phyloP scores from a whole-genome alignment of 805 yeast genomes.

The Candida sanyiensis region DNA sequence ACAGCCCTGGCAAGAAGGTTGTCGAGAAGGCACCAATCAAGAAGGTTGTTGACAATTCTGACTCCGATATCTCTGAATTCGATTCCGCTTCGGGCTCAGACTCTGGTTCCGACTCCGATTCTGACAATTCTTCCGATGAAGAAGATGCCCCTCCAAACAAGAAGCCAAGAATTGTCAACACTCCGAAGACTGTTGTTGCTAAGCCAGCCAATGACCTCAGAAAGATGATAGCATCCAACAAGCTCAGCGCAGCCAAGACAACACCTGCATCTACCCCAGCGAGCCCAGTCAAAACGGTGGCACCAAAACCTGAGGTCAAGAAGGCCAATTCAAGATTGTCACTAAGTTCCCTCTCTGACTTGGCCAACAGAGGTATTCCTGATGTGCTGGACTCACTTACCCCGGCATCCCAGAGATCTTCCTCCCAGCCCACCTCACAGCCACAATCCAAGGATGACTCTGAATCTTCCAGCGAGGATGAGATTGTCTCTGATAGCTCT shows the following conservation, averaged over 20 bases:
- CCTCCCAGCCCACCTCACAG: background rate
- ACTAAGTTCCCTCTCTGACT: slow-evolving; percentile 49
- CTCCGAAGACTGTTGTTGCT: slow-evolving; percentile 34
- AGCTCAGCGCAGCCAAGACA: slow-evolving; percentile 11
- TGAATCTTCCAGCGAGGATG: slow-evolving; percentile 7
- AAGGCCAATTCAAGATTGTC: slow-evolving; percentile 28
- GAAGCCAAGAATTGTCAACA: slow-evolving; percentile 41
- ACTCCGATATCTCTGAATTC: slow-evolving; percentile 4
- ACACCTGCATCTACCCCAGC: slow-evolving; percentile 12
- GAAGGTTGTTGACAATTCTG: background rate
- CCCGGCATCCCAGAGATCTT: slow-evolving; percentile 19
- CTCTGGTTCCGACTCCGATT: slow-evolving; percentile 20
- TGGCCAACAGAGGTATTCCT: slow-evolving; percentile 62
- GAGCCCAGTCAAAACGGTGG: slow-evolving; percentile 11
- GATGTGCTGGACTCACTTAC: slow-evolving; percentile 48
- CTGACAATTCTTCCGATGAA: slow-evolving; percentile 23
- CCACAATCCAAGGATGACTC: background rate
- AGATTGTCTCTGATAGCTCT: slow-evolving; percentile 9
- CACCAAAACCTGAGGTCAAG: background rate
- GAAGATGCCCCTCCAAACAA: slow-evolving; percentile 27
- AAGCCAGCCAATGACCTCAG: slow-evolving; percentile 15
- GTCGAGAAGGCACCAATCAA: background rate
- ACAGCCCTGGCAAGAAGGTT: too few species aligned
- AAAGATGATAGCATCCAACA: slow-evolving; percentile 14
- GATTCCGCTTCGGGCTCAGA: slow-evolving; percentile 12